A percentile compares a stretch with the other conserved stretches of the same genome.
Conservation (phyloP, 495 filamentous ascomycete genomes). For the Lichenothelia convexa region DNA sequence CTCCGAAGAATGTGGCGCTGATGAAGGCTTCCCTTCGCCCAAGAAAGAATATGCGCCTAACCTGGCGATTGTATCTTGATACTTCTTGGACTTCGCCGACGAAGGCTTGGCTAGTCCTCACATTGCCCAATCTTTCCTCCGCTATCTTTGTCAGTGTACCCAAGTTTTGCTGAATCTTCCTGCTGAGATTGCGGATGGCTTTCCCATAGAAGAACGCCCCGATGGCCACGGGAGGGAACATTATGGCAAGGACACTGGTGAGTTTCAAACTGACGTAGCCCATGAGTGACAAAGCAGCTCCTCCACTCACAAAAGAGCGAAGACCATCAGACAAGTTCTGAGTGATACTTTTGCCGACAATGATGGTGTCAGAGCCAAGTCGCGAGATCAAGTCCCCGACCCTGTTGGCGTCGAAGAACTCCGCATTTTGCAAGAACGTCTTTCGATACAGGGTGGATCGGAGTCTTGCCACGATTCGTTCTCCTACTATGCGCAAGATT, state of each 20-base stretch:
- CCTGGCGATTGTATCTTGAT: constrained; percentile 72
- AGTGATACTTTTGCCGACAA: constrained; percentile 95
- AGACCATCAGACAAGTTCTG: constrained; percentile 93
- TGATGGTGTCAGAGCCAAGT: constrained; percentile 86
- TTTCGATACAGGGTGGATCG: constrained; percentile 76
- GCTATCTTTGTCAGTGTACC: constrained; percentile 89
- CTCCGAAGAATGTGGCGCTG: constrained; percentile 79
- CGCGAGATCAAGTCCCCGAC: constrained; percentile 92
- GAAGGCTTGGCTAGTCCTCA: constrained; percentile 90
- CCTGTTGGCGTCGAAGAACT: constrained; percentile 96
- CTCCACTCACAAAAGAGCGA: constrained; percentile 69
- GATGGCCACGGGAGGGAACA: constrained; percentile 85
- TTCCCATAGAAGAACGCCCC: constrained; percentile 83
- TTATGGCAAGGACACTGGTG: constrained; percentile 63
- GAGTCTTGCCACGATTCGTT: constrained; percentile 77
- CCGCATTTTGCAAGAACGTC: constrained; percentile 87
- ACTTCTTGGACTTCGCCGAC: constrained; percentile 84
- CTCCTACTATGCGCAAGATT: constrained; percentile 84
- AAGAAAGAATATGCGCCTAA: constrained; percentile 76
- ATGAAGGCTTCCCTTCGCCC: constrained; percentile 73
- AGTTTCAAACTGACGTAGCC: constrained; percentile 81
- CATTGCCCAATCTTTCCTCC: constrained; percentile 86
- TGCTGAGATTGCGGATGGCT: constrained; percentile 66
- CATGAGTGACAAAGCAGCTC: constrained; percentile 79
- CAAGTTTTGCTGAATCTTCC: constrained; percentile 81